These are phyloP conservation scores for Solanum sitiens DNA, from an alignment of 257 asterid genomes.

Conservation along the genomic window DNA sequence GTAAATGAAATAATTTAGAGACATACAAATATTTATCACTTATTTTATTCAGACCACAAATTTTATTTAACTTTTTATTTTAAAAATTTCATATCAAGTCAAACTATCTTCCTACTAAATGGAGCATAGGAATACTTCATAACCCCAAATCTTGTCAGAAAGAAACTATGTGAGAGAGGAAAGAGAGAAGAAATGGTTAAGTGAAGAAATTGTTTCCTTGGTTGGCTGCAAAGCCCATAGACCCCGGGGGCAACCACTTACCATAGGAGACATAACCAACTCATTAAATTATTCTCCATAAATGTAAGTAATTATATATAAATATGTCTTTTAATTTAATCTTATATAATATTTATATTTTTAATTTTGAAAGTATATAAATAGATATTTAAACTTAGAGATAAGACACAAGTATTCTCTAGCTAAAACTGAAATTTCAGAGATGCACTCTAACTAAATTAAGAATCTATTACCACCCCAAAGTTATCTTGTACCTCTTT, in stretches of 20 bases:
- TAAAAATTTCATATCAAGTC: neutral
- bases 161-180: conserved; percentile 3
- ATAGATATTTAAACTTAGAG: no score
- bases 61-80: no score
- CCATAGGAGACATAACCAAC: conserved; percentile 69
- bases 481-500: no score
- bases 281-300: conserved; percentile 50
- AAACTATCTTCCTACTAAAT: no score
- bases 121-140: neutral
- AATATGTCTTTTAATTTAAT: neutral
- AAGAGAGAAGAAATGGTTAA: conserved; percentile 9
- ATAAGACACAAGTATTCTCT: no score
- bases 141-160: conserved; percentile 49
- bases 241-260: conserved; percentile 65
- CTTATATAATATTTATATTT: no score
- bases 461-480: no score
- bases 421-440: no score
- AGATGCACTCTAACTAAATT: no score
- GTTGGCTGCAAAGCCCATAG: conserved; percentile 84
- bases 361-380: neutral
- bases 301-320: neutral
- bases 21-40: no score
- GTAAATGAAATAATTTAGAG: no score
- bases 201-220: conserved; percentile 52
- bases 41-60: no score